Conservation (phyloP, 257 asterid species). For the Solanum raphanifolium region DNA sequence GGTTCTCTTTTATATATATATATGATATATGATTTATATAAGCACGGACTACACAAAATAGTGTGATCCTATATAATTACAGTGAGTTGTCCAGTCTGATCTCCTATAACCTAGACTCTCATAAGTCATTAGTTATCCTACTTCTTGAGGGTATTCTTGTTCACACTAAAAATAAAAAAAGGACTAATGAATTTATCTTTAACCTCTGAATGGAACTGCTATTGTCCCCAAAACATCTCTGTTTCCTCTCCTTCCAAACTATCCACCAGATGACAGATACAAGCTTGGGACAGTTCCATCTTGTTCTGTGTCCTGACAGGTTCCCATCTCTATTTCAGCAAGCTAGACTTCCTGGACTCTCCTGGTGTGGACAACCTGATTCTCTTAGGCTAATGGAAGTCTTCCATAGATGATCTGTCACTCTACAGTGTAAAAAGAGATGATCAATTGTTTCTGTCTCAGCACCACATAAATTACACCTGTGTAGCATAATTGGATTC, state of each 20-base stretch:
- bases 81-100: neutral
- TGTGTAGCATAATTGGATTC: neutral
- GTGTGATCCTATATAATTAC: neutral
- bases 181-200: neutral
- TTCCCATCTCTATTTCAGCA: neutral
- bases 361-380: neutral
- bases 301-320: neutral
- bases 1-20: too few relatives aligned
- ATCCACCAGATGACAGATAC: neutral
- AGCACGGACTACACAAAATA: neutral
- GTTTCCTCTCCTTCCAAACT: neutral
- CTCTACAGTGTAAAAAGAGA: neutral
- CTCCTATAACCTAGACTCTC: neutral
- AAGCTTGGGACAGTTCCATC: neutral
- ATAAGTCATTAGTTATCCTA: neutral
- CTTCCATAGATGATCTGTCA: neutral
- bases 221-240: neutral
- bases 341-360: neutral
- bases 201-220: neutral
- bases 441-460: neutral
- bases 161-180: neutral
- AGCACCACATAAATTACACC: neutral
- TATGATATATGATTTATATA: neutral
- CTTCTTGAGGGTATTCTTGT: neutral
- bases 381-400: neutral